Evolutionary conservation across 106 monocot species (phyloP).

Genomic region (Narthecium ossifragum): DNA sequence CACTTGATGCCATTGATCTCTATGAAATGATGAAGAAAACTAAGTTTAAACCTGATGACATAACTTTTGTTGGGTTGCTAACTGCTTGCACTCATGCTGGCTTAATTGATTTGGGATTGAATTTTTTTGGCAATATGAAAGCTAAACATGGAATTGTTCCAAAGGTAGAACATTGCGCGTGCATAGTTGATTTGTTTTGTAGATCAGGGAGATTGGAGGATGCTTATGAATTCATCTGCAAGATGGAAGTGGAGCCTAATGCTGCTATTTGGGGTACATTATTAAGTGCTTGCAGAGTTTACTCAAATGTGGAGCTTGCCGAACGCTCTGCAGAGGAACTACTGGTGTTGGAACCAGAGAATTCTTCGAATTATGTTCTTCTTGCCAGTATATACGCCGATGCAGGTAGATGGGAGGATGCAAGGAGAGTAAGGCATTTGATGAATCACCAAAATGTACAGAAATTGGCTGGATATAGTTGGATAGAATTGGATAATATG

Average conservation of each 20-base stretch:
- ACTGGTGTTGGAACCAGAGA: conserved; percentile 66
- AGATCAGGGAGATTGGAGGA: conserved; percentile 60
- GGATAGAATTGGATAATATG: conserved; percentile 69
- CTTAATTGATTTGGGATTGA: conserved; percentile 55
- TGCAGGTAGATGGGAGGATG: conserved; percentile 71
- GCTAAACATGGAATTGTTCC: conserved; percentile 34
- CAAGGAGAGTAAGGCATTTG: conserved; percentile 46
- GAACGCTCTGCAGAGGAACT: conserved; percentile 56
- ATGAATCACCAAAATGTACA: conserved; percentile 70
- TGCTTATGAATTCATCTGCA: conserved; percentile 55
- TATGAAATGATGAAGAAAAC: conserved; percentile 50
- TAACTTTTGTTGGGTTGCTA: conserved; percentile 69
- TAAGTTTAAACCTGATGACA: conserved; percentile 44
- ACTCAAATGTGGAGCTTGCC: conserved; percentile 57
- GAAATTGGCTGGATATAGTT: conserved; percentile 79
- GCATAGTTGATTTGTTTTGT: conserved; percentile 78
- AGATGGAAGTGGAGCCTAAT: conserved; percentile 74
- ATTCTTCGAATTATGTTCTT: conserved; percentile 80
- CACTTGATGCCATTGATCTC: conserved; percentile 48
- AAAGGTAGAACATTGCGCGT: conserved; percentile 76
- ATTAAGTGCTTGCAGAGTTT: conserved; percentile 59
- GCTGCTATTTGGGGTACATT: conserved; percentile 77
- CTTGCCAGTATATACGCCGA: conserved; percentile 74
- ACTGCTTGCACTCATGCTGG: conserved; percentile 89
- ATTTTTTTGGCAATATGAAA: conserved; percentile 54